A percentile compares a stretch with the other conserved stretches of the same genome.
These are phyloP conservation scores for Aspergillus viridinutans DNA, from an alignment of 2,329 filamentous ascomycete genomes.

Conservation along the genomic window DNA sequence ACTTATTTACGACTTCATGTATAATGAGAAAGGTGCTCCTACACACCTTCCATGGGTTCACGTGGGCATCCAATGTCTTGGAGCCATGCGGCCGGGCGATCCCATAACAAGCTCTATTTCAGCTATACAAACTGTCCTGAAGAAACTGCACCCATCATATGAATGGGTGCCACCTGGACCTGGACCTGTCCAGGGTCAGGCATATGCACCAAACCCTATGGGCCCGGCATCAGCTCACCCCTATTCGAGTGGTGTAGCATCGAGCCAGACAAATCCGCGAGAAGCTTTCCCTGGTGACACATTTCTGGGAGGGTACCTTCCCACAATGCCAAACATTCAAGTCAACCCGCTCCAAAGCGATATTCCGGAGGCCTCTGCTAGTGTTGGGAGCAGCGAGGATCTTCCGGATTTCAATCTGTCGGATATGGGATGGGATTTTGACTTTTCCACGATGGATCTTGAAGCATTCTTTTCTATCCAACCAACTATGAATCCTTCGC, in stretches of 20 bases:
- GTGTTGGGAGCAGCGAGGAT: conserved; percentile 26
- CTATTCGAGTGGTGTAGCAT: background rate
- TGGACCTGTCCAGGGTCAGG: background rate
- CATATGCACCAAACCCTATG: background rate
- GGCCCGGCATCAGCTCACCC: background rate
- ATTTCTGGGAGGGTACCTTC: background rate
- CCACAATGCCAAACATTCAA: conserved; percentile 18
- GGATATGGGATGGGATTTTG: conserved; percentile 38
- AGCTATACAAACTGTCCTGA: conserved; percentile 31
- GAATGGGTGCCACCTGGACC: conserved; percentile 18
- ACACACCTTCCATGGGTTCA: conserved; percentile 43
- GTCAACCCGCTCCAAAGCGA: conserved; percentile 18
- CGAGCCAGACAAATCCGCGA: background rate
- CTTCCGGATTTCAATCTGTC: conserved; percentile 34
- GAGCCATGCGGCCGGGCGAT: conserved; percentile 31
- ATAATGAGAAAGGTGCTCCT: conserved; percentile 34
- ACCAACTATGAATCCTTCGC: conserved; percentile 17
- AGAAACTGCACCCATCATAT: conserved; percentile 28
- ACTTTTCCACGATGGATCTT: conserved; percentile 39
- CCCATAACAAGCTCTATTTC: conserved; percentile 25
- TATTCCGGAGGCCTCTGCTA: conserved; percentile 18
- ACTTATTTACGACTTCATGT: conserved; percentile 43
- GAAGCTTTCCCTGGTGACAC: background rate
- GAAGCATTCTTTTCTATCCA: conserved; percentile 37
- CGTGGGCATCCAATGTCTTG: conserved; percentile 34